Percentiles rank a stretch among this genome's conserved stretches.
Evolutionary conservation across 2,329 filamentous ascomycete genomes (phyloP).

Genomic region (Aureobasidium lini): DNA sequence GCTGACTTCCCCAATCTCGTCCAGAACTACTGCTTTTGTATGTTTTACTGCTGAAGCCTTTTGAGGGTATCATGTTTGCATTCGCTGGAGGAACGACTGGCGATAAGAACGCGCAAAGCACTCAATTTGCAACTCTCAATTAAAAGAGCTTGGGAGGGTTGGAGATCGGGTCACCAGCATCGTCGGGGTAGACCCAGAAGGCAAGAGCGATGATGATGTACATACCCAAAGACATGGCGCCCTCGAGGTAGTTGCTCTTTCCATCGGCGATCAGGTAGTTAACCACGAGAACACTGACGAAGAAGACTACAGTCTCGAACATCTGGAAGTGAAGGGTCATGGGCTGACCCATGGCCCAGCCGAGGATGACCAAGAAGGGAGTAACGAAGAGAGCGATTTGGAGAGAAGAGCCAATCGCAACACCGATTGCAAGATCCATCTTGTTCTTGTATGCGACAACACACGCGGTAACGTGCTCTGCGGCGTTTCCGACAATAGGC

Average conservation of each 20-base stretch:
- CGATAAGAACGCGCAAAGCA: neutral
- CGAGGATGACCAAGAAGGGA: conserved; percentile 49
- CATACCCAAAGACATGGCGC: conserved; percentile 51
- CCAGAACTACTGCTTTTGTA: too few species aligned
- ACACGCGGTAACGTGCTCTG: conserved; percentile 58
- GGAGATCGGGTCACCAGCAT: conserved; percentile 27
- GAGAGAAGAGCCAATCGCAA: conserved; percentile 58
- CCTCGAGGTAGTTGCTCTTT: conserved; percentile 80
- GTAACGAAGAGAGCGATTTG: conserved; percentile 55
- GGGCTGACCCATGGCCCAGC: conserved; percentile 46
- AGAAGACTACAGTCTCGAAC: conserved; percentile 82
- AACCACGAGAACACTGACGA: conserved; percentile 76
- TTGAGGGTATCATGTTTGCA: neutral
- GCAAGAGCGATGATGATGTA: conserved; percentile 55
- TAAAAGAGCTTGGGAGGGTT: conserved; percentile 9
- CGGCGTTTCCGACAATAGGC: conserved; percentile 57
- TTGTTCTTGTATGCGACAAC: conserved; percentile 59
- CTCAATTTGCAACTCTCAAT: neutral
- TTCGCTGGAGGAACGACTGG: too few species aligned
- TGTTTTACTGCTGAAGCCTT: too few species aligned
- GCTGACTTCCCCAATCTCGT: neutral
- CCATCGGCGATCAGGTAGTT: conserved; percentile 83
- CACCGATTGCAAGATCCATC: conserved; percentile 60
- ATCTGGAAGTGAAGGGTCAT: conserved; percentile 74
- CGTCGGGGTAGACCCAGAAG: conserved; percentile 54